Conservation (phyloP, 2,329 filamentous ascomycete species). For the Botrytis galanthina region DNA sequence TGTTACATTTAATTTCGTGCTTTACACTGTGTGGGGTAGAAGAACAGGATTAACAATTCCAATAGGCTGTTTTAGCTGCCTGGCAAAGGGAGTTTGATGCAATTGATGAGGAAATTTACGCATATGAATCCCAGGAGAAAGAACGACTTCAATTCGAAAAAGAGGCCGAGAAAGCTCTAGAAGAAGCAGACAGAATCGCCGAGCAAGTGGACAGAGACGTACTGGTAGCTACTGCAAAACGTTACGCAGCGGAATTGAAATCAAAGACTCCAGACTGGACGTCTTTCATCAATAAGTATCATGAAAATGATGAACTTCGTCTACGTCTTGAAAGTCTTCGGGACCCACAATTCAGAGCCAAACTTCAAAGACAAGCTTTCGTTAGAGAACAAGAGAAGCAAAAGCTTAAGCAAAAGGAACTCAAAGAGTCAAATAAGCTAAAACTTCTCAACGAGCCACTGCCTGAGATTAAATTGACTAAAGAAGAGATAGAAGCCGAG, state of each 20-base stretch:
- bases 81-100: slow-evolving; percentile 35
- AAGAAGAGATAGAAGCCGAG: slow-evolving; percentile 31
- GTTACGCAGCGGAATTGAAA: slow-evolving; percentile 15
- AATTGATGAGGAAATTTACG: slow-evolving; percentile 32
- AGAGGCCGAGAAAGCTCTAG: slow-evolving; percentile 26
- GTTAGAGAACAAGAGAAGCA: slow-evolving; percentile 15
- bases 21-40: neutral
- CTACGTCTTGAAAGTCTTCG: slow-evolving; percentile 20
- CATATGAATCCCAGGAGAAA: slow-evolving; percentile 29
- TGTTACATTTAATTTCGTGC: neutral
- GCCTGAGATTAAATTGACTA: slow-evolving; percentile 27
- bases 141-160: slow-evolving; percentile 23
- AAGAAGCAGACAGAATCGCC: slow-evolving; percentile 24
- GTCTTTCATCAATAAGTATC: slow-evolving; percentile 12
- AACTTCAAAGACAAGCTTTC: slow-evolving; percentile 19
- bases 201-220: slow-evolving; percentile 24
- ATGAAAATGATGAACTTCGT: slow-evolving; percentile 9
- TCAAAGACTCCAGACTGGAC: slow-evolving; percentile 14
- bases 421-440: slow-evolving; percentile 17
- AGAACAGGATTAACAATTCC: neutral
- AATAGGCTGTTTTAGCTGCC: slow-evolving; percentile 24
- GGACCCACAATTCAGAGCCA: slow-evolving; percentile 23
- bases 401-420: slow-evolving; percentile 9
- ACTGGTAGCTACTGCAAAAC: slow-evolving; percentile 5
- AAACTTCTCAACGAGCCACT: slow-evolving; percentile 30